Evolutionary conservation across 352 stramenopile genomes (phyloP), one percentile per base, ranked within the genome.

Genomic region (Globisporangium barbulae): DNA sequence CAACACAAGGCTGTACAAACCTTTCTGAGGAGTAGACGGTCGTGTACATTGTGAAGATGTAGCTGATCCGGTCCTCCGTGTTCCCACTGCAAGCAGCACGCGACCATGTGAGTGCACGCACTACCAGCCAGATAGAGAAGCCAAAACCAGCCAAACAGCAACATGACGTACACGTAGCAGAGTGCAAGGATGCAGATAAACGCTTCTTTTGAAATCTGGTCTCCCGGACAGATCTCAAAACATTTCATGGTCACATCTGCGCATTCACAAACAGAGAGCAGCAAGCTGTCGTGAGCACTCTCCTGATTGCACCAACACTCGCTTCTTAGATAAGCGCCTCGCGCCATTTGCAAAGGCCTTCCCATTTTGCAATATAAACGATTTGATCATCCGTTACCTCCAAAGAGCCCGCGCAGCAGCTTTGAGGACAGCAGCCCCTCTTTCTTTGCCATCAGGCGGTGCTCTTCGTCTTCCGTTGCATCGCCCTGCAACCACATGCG

Each of bases 41-140:
- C 53, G 76, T 81, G 72, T 93, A 93, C 86, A 94, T 94, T 22
- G 71, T 84, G 61, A 94, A 94, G 25, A 94, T 79, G 68, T 93
- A 94, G 70, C 80, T 88, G 64, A 94, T 90, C n/a, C 85, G 81
- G 69, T 94, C 86, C 62, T 94, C 86, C 39, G 84, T 93, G 69
- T 92, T 93, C 54, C 86, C 86, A 70, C 86, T 94, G 63, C 48
- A 21, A 59, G 65, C 58, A 63, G 25, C 19, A 55, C 37, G 3
- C 12, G 17, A 25, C 5, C 5, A 35, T 19, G 9, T 30, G n/a
- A 56, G n/a, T 7, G 5, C 30, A 45, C 6, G 31, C 17, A 48
- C 0, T 15, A 41, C 1, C 19, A 31, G 15, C 28, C 9, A 47
- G 35, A 21, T 9, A 45, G 4, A 17, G 5, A 30, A 30, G 28